phyloP scores from a whole-genome alignment of 225 moss, liverwort and hornwort species.

The Marchantia paleacea region DNA sequence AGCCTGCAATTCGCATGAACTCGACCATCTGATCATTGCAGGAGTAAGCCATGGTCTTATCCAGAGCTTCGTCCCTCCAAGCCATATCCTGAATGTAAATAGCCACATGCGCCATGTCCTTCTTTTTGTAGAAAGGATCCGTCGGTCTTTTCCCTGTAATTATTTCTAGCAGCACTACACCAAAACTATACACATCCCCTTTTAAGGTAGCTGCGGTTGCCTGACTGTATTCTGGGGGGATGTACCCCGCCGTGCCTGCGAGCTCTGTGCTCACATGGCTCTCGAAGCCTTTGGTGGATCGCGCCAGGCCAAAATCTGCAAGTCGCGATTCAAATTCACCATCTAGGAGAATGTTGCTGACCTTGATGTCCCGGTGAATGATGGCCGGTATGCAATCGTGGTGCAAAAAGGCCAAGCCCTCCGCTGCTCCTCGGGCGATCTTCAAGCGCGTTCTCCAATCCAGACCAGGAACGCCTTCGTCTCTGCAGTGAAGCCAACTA shows the following conservation, averaged over 20 bases:
- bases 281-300: slow-evolving; percentile 26
- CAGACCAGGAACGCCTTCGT: slow-evolving; percentile 44
- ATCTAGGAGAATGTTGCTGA: slow-evolving; percentile 40
- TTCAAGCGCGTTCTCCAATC: slow-evolving; percentile 62
- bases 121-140: slow-evolving; percentile 33
- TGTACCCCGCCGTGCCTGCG: slow-evolving; percentile 42
- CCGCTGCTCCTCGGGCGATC: slow-evolving; percentile 55
- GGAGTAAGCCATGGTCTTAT: slow-evolving; percentile 27
- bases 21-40: slow-evolving; percentile 33
- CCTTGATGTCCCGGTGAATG: slow-evolving; percentile 44
- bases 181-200: slow-evolving; percentile 45
- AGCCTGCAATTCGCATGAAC: slow-evolving; percentile 37
- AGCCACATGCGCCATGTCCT: slow-evolving; percentile 38
- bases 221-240: slow-evolving; percentile 41
- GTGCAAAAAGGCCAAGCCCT: slow-evolving; percentile 67
- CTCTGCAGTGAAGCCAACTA: slow-evolving; percentile 65
- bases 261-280: slow-evolving; percentile 43
- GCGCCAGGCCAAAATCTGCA: slow-evolving; percentile 44
- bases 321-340: slow-evolving; percentile 32
- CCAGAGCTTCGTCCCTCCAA: slow-evolving; percentile 31
- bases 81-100: slow-evolving; percentile 29
- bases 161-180: slow-evolving; percentile 41
- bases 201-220: slow-evolving; percentile 19
- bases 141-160: slow-evolving; percentile 39
- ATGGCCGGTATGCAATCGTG: slow-evolving; percentile 34